A percentile compares a stretch with the other conserved stretches of the same genome.
These are phyloP conservation scores for Penicillium nordicum DNA, from an alignment of 2,329 filamentous ascomycete genomes.

Conservation along the genomic window DNA sequence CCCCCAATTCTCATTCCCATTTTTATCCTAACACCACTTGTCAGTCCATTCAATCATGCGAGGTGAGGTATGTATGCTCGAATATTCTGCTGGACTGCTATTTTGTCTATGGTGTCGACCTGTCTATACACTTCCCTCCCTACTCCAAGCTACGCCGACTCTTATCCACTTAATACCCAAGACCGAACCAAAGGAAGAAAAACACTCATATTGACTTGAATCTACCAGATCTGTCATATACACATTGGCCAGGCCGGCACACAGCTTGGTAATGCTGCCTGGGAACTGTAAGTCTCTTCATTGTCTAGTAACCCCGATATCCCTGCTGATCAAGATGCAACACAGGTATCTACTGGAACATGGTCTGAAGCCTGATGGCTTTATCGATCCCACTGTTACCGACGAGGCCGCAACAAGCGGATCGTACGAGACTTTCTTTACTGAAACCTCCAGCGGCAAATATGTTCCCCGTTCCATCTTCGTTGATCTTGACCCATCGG, in stretches of 20 bases:
- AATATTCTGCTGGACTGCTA: neutral
- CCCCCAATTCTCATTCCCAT: neutral
- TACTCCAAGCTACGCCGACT: neutral
- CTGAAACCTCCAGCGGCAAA: slow-evolving; percentile 61
- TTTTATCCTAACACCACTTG: neutral
- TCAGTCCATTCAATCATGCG: neutral
- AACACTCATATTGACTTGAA: slow-evolving; percentile 10
- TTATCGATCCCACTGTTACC: slow-evolving; percentile 53
- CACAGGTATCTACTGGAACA: slow-evolving; percentile 64
- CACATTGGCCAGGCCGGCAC: slow-evolving; percentile 67
- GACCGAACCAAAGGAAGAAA: neutral
- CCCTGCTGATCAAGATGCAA: slow-evolving; percentile 2
- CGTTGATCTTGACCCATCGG: slow-evolving; percentile 63
- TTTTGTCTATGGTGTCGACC: neutral
- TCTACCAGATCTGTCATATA: slow-evolving; percentile 58
- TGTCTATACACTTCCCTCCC: neutral
- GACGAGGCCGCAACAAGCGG: slow-evolving; percentile 53
- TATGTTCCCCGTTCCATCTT: slow-evolving; percentile 67
- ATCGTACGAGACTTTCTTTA: slow-evolving; percentile 65
- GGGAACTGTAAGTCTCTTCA: slow-evolving; percentile 59
- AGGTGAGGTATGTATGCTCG: neutral
- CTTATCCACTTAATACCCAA: neutral
- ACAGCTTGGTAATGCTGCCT: slow-evolving; percentile 66
- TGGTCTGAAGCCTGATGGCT: slow-evolving; percentile 60
- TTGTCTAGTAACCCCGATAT: slow-evolving; percentile 25